These are phyloP conservation scores for Earliella scabrosa DNA, from an alignment of 1,284 basidiomycete genomes.

Conservation along the genomic window DNA sequence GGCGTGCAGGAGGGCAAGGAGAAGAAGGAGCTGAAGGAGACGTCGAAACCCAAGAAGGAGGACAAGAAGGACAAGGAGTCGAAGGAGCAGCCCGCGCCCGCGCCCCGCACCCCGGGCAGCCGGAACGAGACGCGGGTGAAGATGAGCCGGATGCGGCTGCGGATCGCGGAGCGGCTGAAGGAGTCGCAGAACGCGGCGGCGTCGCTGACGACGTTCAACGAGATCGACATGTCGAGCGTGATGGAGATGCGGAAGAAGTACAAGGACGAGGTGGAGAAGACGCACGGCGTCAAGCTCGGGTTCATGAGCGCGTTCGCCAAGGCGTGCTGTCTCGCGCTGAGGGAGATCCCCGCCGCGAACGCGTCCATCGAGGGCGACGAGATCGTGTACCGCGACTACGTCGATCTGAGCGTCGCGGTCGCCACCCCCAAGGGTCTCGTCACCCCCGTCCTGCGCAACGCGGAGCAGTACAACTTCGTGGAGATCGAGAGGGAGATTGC, in stretches of 20 bases:
- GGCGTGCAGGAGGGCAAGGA: conserved; percentile 43
- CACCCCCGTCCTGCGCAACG: conserved; percentile 94
- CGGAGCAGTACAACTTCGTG: conserved; percentile 85
- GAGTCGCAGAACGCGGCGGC: conserved; percentile 98
- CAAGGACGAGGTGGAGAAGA: conserved; percentile 93
- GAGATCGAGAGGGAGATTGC: conserved; percentile 95
- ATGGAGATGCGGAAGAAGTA: conserved; percentile 95
- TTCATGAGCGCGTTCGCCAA: conserved; percentile 98
- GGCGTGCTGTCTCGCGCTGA: conserved; percentile 84
- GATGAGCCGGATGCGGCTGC: conserved; percentile 97
- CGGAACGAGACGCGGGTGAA: conserved; percentile 93
- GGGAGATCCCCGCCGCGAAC: conserved; percentile 95
- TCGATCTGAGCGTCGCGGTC: conserved; percentile 94
- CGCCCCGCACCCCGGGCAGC: conserved; percentile 52
- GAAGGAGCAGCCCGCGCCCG: conserved; percentile 39
- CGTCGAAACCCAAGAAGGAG: conserved; percentile 43
- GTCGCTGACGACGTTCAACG: conserved; percentile 98
- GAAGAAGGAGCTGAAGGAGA: conserved; percentile 48
- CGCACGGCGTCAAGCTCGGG: conserved; percentile 95
- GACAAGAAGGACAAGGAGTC: conserved; percentile 43
- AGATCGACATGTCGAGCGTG: conserved; percentile 98
- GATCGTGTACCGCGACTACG: conserved; percentile 96
- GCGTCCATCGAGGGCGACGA: conserved; percentile 95
- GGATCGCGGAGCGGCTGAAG: conserved; percentile 97
- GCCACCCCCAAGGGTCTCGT: conserved; percentile 98